phyloP scores from a whole-genome alignment of 2,329 filamentous ascomycete genomes.

The Tolypocladium album region DNA sequence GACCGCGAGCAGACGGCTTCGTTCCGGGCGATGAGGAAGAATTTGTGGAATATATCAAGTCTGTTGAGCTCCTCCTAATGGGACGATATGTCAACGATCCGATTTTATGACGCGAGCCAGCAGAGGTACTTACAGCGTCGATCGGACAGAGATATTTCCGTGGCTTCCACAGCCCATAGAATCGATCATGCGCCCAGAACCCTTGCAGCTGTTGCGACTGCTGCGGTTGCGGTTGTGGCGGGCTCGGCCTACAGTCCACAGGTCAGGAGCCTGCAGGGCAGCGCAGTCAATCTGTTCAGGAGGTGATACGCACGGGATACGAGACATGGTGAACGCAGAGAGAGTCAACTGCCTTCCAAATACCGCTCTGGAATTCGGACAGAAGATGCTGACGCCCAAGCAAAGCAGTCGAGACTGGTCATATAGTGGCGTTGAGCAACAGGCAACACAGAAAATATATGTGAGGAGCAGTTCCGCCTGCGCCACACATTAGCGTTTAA shows the following conservation, averaged over 20 bases:
- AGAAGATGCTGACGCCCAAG: neutral
- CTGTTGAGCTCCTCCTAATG: constrained; percentile 59
- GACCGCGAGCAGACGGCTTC: constrained; percentile 16
- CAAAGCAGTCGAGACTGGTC: neutral
- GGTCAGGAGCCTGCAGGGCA: neutral
- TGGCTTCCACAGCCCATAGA: constrained; percentile 56
- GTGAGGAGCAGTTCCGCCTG: neutral
- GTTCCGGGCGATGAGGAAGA: constrained; percentile 56
- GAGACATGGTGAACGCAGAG: neutral
- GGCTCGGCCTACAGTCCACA: neutral
- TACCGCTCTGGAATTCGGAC: neutral
- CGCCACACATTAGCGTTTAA: neutral
- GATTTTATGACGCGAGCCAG: too few relatives aligned
- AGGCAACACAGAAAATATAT: neutral
- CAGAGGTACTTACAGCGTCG: constrained; percentile 48
- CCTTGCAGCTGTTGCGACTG: constrained; percentile 9
- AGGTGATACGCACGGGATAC: neutral
- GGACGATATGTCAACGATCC: neutral
- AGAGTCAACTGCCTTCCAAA: too few relatives aligned
- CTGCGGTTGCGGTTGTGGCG: neutral
- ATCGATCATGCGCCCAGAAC: constrained; percentile 52
- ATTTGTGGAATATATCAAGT: constrained; percentile 72
- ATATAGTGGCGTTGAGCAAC: neutral
- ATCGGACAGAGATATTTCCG: constrained; percentile 69
- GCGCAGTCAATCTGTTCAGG: neutral